Evolutionary conservation across 148 eudicot species (phyloP).

Genomic region (Rhododendron kiyosumense): DNA sequence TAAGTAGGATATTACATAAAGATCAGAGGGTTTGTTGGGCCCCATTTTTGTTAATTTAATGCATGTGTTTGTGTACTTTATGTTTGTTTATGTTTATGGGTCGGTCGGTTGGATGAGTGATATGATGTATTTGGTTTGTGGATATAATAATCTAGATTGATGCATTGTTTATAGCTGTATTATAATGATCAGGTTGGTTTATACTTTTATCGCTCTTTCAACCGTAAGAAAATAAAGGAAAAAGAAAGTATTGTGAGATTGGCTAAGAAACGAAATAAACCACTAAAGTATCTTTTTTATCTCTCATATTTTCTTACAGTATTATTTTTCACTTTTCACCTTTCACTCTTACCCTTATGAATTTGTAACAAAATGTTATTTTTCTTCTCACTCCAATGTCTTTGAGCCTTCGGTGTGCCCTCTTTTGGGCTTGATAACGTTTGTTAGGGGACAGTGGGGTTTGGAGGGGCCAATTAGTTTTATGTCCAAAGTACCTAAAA

Average conservation of each 20-base stretch:
- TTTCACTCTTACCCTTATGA: no score
- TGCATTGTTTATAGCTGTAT: background rate
- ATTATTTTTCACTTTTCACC: background rate
- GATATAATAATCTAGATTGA: background rate
- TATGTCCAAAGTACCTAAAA: background rate
- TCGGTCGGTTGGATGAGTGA: background rate
- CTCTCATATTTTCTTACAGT: background rate
- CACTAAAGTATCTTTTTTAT: background rate
- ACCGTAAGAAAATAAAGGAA: background rate
- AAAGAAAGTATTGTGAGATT: background rate
- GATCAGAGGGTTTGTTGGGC: background rate
- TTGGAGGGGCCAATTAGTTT: background rate
- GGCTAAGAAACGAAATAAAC: background rate
- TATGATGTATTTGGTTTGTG: background rate
- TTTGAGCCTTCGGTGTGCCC: background rate
- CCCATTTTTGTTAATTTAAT: background rate
- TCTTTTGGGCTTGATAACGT: background rate
- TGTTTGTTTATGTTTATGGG: background rate
- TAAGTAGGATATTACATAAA: background rate
- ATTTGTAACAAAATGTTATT: background rate
- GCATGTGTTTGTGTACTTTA: background rate
- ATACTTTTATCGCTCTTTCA: background rate
- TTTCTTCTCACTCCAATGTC: background rate
- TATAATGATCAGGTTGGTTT: background rate
- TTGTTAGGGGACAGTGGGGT: background rate